Conservation (phyloP, 129 eudicot genomes). For the Flaveria brownii region DNA sequence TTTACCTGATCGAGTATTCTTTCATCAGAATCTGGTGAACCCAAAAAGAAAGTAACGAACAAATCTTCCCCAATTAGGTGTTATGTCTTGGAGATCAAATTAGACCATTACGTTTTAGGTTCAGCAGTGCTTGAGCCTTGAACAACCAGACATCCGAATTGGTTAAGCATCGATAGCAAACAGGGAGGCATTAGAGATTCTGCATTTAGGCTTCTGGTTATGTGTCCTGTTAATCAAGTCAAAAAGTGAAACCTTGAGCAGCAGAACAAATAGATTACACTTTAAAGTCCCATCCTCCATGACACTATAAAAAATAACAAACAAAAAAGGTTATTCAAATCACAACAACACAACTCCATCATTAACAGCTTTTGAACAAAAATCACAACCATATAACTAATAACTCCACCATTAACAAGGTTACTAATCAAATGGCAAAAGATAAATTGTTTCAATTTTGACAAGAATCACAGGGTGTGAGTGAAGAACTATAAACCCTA, state of each 20-base stretch:
- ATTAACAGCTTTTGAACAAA: not conserved
- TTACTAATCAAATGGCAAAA: not conserved
- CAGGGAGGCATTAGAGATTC: too few species aligned
- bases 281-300: not conserved
- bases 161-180: too few species aligned
- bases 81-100: too few species aligned
- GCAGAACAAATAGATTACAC: not conserved
- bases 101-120: too few species aligned
- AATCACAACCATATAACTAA: not conserved
- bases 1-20: too few species aligned
- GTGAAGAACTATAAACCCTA: not conserved
- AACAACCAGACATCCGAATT: too few species aligned
- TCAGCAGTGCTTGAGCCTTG: too few species aligned
- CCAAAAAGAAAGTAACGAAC: too few species aligned
- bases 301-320: not conserved
- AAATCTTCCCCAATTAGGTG: too few species aligned
- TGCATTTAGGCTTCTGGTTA: too few species aligned
- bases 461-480: not conserved
- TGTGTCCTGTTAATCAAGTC: not conserved
- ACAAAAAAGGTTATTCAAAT: not conserved
- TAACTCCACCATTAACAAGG: not conserved
- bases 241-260: constrained; percentile 1
- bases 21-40: too few species aligned
- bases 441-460: not conserved
- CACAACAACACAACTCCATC: not conserved